A percentile compares a stretch with the other conserved stretches of the same genome.
Conservation (phyloP, 2,329 filamentous ascomycete genomes). For the Aspergillus ibericus region DNA sequence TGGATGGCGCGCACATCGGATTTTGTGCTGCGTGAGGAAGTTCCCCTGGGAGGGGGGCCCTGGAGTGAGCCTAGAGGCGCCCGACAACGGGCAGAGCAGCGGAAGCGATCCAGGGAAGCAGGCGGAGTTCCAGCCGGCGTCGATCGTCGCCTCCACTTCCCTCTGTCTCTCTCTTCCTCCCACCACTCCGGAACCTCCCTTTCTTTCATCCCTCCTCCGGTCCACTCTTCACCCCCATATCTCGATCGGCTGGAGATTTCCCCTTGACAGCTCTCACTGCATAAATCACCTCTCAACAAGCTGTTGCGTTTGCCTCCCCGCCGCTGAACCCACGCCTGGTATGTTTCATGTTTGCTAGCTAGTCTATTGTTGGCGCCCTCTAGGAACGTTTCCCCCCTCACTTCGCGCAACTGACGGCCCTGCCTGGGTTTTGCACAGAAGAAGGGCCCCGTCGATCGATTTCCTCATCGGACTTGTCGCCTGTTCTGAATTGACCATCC, state of each 20-base stretch:
- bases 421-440: not conserved
- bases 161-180: not conserved
- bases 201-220: constrained; percentile 3
- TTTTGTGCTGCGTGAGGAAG: not conserved
- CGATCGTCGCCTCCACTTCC: constrained; percentile 13
- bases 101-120: constrained; percentile 7
- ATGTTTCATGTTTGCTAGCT: constrained; percentile 8
- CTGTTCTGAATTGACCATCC: not conserved
- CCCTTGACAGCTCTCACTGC: not conserved
- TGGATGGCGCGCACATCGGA: not conserved
- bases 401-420: constrained; percentile 12
- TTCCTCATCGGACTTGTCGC: not conserved
- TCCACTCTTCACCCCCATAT: not conserved
- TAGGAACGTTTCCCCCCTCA: constrained; percentile 9
- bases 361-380: constrained; percentile 12
- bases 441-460: not conserved
- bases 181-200: not conserved
- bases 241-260: not conserved
- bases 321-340: not conserved
- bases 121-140: constrained; percentile 11
- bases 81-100: not conserved
- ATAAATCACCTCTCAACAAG: not conserved
- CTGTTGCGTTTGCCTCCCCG: not conserved
- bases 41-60: not conserved
- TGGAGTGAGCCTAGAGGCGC: not conserved